These are phyloP conservation scores for Rubroboletus pulcherrimus DNA, from an alignment of 768 basidiomycete genomes.

Conservation along the genomic window DNA sequence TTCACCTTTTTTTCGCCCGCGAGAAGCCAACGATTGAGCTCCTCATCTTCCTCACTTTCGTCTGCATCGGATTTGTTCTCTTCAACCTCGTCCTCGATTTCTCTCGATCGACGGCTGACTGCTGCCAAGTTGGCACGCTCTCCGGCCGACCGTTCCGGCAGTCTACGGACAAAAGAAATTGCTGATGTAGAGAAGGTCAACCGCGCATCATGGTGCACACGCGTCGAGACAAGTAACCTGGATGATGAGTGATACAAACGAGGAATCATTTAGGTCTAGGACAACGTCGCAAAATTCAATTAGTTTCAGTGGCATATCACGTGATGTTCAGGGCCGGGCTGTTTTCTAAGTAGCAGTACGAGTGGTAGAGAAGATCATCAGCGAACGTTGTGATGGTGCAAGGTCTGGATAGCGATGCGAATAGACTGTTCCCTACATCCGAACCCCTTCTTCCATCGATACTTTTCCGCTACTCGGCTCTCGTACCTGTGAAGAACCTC, in stretches of 20 bases:
- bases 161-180: conserved; percentile 6
- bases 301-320: conserved; percentile 14
- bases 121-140: conserved; percentile 1
- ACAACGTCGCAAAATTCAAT: conserved; percentile 14
- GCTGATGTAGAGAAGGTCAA: conserved; percentile 24
- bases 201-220: conserved; percentile 7
- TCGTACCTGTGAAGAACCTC: conserved; percentile 43
- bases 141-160: conserved; percentile 4
- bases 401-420: neutral
- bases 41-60: conserved; percentile 11
- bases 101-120: neutral
- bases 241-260: conserved; percentile 17
- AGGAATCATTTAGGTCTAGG: conserved; percentile 18
- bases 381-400: neutral
- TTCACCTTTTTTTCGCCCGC: conserved; percentile 13
- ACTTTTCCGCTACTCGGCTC: conserved; percentile 50
- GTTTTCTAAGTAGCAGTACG: neutral
- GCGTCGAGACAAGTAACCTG: conserved; percentile 6
- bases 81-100: conserved; percentile 3
- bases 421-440: neutral
- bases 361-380: neutral
- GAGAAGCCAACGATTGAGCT: conserved; percentile 16
- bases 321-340: conserved; percentile 24
- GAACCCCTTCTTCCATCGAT: conserved; percentile 37
- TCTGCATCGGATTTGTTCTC: conserved; percentile 1